phyloP scores from a whole-genome alignment of 2,329 filamentous ascomycete species.

The Chrysosporium queenslandicum region DNA sequence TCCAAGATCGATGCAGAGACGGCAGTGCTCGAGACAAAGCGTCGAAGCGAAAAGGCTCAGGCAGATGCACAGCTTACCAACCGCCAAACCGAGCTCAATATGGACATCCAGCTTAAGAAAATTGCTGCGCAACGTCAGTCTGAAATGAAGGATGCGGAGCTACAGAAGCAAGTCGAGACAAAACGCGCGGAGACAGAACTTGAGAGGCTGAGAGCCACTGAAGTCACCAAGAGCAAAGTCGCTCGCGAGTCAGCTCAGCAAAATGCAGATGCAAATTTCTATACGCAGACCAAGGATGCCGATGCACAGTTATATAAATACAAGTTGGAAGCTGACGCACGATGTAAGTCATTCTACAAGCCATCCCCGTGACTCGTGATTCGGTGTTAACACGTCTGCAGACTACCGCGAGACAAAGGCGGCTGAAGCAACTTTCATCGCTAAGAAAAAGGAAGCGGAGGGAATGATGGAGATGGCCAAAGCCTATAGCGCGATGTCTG shows the following conservation, averaged over 20 bases:
- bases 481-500: conserved; percentile 62
- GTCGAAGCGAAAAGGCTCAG: conserved; percentile 67
- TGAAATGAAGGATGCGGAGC: conserved; percentile 66
- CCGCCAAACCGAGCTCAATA: conserved; percentile 59
- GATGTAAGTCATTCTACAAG: conserved; percentile 21
- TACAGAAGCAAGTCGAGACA: conserved; percentile 66
- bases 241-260: conserved; percentile 37
- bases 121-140: conserved; percentile 64
- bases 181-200: conserved; percentile 71
- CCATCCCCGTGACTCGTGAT: neutral
- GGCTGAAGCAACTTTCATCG: conserved; percentile 47
- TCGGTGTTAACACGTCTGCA: conserved; percentile 12
- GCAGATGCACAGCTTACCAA: conserved; percentile 69
- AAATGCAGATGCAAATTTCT: conserved; percentile 42
- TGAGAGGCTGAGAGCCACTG: conserved; percentile 64
- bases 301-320: conserved; percentile 40
- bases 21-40: conserved; percentile 72
- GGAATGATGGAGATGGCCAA: conserved; percentile 67
- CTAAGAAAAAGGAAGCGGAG: conserved; percentile 63
- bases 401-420: conserved; percentile 26
- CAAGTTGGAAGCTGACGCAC: conserved; percentile 34
- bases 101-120: conserved; percentile 64
- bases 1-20: conserved; percentile 82
- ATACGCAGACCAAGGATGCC: conserved; percentile 43
- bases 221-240: conserved; percentile 63